Base-by-base conservation (phyloP, 2,329 filamentous ascomycete species). In the Fonsecaea nubica region DNA sequence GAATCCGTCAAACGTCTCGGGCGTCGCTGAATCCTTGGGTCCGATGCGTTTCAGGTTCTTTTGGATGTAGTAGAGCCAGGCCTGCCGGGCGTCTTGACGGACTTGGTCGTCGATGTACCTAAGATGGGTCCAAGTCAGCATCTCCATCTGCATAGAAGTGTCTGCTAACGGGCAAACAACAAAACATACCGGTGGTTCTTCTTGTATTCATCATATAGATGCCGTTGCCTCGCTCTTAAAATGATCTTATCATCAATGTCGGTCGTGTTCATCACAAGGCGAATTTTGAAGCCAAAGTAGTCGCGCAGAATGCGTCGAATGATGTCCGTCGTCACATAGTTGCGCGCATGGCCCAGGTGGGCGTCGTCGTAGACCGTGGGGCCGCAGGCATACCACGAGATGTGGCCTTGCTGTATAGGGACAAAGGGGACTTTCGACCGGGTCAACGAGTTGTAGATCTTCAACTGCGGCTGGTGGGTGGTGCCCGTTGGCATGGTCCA, bases 251-350 rank as follows among this genome's bases (percentile, higher is more conserved):
- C 89, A 72, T 93, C 90, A 45, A 94, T 86, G 74, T 94, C 93
- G 33, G 93, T 96, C 69, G 95, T 92, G 80, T 96, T 96, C 90
- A 96, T 95, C 71, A 96, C 91, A 80, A 96, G 96, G 67, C 89
- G 87, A 71, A 97, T 87, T 50, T 92, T 82, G 77, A 91, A 95
- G 68, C 88, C 87, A 77, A 96, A 96, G 79, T 95, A 94, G 77
- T 94, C 88, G 74, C 86, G 83, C 78, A 96, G 80, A 73, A 96
- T 92, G 74, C 93, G 88, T 68, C 93, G 87, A 72, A 96, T 89
- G 70, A 96, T 93, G 78, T 97, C 93, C 54, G 92, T 94, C 58
- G 90, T 92, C 69, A 96, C 91, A 85, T 96, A 96, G 81, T 96
- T 96, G 72, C 92, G 85, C 35, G 92, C 92, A 79, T 96, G 92